Base-by-base conservation (phyloP, 129 eudicot genomes). In the carrot (Daucus carota) region DNA sequence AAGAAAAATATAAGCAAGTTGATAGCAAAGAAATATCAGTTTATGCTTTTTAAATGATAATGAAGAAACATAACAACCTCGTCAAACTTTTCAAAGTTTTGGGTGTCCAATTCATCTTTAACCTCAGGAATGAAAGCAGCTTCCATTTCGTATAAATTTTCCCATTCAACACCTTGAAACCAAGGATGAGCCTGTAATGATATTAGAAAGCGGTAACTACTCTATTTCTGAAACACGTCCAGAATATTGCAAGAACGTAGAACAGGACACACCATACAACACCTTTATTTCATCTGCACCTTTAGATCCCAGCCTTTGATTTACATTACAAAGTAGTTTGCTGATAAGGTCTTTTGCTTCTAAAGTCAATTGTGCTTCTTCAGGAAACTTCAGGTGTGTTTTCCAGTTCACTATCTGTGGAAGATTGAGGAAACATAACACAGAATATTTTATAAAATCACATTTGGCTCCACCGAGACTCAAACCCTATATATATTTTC, bases 261-360 rank as follows among this genome's bases (percentile, higher is more conserved):
- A 79, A 74, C 76, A 83, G 80, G 81, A 88, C 85, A 88, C 87
- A 84, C 88, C 85, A 82, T 81, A 88, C 90, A 80, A 82, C 97
- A 93, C 98, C 98, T 93, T 93, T 85, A 93, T 90, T 90, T 93
- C 98, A 84, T 93, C 79, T 29, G 98, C 96, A 20, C 98, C 97
- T 71, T 93, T 93, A 9, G 97, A 87, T 54, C 98, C 98, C 44
- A 93, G 83, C 81, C 98, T 87, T 57, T 90, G 98, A 73, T 82
- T 84, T 66, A 93, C 98, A 83, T 86, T 87, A 84, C 98, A 93
- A 66, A 93, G 90, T 70, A 93, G 84, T 86, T 84, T 90, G 85
- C 97, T 84, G 34, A 89, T 93, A 70, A 90, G 88, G 81, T 93
- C 98, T 87, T 93, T 91, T 76, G 97, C 98, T 77, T 90, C 96